These are phyloP conservation scores for Aspergillus niger DNA, from an alignment of 2,329 filamentous ascomycete genomes.

Conservation along the genomic window DNA sequence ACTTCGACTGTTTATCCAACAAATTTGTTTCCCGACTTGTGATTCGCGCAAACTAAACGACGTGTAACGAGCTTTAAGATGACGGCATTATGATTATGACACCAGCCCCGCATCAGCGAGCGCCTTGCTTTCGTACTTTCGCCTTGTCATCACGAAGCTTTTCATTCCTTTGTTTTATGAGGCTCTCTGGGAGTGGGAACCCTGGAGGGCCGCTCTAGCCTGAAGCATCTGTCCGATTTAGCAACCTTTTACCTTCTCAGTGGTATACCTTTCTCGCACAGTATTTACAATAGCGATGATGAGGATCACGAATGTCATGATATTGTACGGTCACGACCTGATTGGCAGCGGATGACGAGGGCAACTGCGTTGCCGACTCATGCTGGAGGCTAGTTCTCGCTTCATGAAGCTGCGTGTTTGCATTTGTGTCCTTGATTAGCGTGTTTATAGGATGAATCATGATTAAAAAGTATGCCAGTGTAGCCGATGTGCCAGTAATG, in stretches of 20 bases:
- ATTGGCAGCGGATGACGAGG: constrained; percentile 24
- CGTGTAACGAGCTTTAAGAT: constrained; percentile 25
- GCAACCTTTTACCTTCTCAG: constrained; percentile 37
- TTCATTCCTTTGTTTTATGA: constrained; percentile 15
- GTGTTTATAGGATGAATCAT: constrained; percentile 5
- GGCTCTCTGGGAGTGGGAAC: constrained; percentile 6
- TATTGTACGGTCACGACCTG: constrained; percentile 40
- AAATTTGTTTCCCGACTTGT: constrained; percentile 97
- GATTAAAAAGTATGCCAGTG: no score
- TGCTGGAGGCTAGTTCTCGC: constrained; percentile 28
- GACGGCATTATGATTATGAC: constrained; percentile 30
- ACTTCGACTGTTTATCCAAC: constrained; percentile 95
- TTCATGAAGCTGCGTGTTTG: constrained; percentile 21
- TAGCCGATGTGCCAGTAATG: no score
- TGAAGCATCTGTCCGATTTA: constrained; percentile 28
- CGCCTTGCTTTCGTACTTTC: constrained; percentile 26
- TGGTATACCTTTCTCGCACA: constrained; percentile 43
- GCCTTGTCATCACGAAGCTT: constrained; percentile 23
- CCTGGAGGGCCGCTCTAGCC: constrained; percentile 18
- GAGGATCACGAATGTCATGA: constrained; percentile 47
- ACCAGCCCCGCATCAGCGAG: constrained; percentile 25
- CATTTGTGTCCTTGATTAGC: constrained; percentile 23
- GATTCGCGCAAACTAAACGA: constrained; percentile 79
- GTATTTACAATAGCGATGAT: constrained; percentile 41
- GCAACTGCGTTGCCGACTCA: constrained; percentile 27